These are phyloP conservation scores for Penstemon barbatus DNA, from an alignment of 257 asterid genomes.

Conservation along the genomic window DNA sequence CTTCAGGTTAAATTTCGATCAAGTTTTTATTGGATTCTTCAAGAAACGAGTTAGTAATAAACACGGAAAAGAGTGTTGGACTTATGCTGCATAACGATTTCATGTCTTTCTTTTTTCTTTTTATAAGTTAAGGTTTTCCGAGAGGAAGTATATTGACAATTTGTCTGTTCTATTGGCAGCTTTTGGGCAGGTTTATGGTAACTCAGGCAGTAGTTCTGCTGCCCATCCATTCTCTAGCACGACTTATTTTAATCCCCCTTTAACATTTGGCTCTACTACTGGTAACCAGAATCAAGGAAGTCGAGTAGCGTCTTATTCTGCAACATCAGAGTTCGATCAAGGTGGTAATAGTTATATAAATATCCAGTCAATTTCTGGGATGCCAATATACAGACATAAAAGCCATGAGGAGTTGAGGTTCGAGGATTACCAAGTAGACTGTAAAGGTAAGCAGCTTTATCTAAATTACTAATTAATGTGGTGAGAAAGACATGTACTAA, in stretches of 20 bases:
- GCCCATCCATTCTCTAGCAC: background rate
- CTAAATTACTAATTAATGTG: background rate
- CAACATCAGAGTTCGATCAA: slow-evolving; percentile 9
- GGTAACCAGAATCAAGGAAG: slow-evolving; percentile 19
- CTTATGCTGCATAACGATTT: background rate
- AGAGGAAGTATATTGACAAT: no score
- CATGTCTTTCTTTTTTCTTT: no score
- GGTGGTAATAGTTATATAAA: background rate
- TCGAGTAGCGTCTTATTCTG: slow-evolving; percentile 17
- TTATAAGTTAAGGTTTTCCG: no score
- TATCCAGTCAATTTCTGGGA: slow-evolving; percentile 32
- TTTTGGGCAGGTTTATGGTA: slow-evolving; percentile 5
- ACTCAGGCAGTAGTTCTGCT: slow-evolving; percentile 2
- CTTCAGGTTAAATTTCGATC: no score
- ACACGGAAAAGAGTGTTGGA: background rate
- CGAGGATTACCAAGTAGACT: slow-evolving; percentile 23
- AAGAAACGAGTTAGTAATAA: background rate
- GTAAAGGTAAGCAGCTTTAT: slow-evolving; percentile 21
- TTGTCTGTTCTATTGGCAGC: slow-evolving; percentile 20
- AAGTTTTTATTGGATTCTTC: no score
- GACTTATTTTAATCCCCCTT: background rate
- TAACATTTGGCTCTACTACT: slow-evolving; percentile 1
- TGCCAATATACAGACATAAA: slow-evolving; percentile 26
- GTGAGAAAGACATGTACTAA: background rate
- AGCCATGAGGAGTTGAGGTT: slow-evolving; percentile 39